Conservation (phyloP, 2,329 filamentous ascomycete genomes). For the Sordariomycetes sp. region DNA sequence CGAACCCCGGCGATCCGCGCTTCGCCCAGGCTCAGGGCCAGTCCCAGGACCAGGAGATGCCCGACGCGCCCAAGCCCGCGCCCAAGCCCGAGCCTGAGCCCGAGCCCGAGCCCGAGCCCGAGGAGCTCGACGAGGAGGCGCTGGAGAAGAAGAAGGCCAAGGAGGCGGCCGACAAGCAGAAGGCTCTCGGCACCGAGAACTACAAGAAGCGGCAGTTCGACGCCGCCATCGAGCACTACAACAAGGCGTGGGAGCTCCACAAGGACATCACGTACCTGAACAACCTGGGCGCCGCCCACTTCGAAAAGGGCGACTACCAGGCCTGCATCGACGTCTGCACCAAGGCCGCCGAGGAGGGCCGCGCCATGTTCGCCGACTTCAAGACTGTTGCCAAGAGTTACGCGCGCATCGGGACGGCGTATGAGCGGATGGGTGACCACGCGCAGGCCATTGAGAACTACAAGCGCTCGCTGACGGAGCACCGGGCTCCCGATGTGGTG, state of each 20-base stretch:
- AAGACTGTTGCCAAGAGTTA: slow-evolving; percentile 98
- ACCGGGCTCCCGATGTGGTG: slow-evolving; percentile 88
- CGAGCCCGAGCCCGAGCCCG: slow-evolving; percentile 46
- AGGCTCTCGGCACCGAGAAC: slow-evolving; percentile 81
- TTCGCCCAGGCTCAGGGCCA: slow-evolving; percentile 34
- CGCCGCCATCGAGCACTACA: slow-evolving; percentile 86
- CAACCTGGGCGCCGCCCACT: slow-evolving; percentile 87
- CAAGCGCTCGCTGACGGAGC: slow-evolving; percentile 87
- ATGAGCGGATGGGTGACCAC: slow-evolving; percentile 81
- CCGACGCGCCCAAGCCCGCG: slow-evolving; percentile 42
- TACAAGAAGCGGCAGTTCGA: slow-evolving; percentile 99
- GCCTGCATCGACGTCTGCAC: slow-evolving; percentile 77
- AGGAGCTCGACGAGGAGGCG: slow-evolving; percentile 70
- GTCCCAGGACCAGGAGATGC: slow-evolving; percentile 62
- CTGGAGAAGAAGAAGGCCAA: slow-evolving; percentile 80
- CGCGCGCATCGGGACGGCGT: slow-evolving; percentile 82
- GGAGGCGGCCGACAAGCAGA: slow-evolving; percentile 85
- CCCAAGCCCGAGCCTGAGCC: slow-evolving; percentile 17
- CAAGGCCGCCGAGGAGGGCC: slow-evolving; percentile 80
- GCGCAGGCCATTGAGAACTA: slow-evolving; percentile 75
- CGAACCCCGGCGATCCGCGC: slow-evolving; percentile 19
- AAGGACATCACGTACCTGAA: slow-evolving; percentile 98
- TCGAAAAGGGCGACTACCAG: slow-evolving; percentile 91
- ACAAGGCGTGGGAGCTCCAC: slow-evolving; percentile 83
- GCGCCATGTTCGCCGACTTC: slow-evolving; percentile 85